Base-by-base conservation (phyloP, 352 stramenopile genomes). In the Phytophthora idaei region DNA sequence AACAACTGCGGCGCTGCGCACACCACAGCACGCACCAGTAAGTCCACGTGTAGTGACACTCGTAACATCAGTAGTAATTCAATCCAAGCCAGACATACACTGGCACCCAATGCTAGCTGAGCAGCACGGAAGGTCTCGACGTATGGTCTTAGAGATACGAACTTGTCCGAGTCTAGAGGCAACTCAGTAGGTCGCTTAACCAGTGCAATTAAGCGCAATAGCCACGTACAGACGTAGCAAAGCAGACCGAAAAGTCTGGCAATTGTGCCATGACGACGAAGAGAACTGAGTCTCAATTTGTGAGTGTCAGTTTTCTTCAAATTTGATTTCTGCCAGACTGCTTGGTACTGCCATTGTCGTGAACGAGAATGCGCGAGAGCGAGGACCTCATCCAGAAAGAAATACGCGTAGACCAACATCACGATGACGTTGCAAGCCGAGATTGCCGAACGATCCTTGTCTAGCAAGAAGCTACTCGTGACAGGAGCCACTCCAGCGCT, bases 51-150 rank as follows among this genome's bases (percentile, higher is more conserved):
- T n/a, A 49, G 57, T 11, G 78, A 57, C 9, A 87, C 65, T 29
- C 77, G 67, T 4, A 89, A 47, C 45, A 81, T 68, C 14, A 89
- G 53, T 12, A 85, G 9, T 25, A 87, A 51, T 31, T 81, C 66
- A 21, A 82, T 61, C 69, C 77, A 86, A 28, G 68, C 77, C 8
- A 89, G 42, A 32, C 75, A 87, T 12, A 75, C 71, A 47, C 79
- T 77, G 31, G 70, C 59, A 14, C 67, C 68, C 5, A 83, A 46
- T 10, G 84, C 46, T 29, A 74, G 52, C 41, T 83, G 73, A 15
- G 76, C 71, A 46, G 80, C n/a, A 25, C 61, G 69, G 51, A 71
- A 80, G 7, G 75, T 69, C 42, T 81, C 64, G 11, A 71, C 57
- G 58, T 77, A 89, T 12, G 71, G 69, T 2, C 77, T 67, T 6